phyloP scores from a whole-genome alignment of 106 monocot genomes.

The Hemerocallis citrina region DNA sequence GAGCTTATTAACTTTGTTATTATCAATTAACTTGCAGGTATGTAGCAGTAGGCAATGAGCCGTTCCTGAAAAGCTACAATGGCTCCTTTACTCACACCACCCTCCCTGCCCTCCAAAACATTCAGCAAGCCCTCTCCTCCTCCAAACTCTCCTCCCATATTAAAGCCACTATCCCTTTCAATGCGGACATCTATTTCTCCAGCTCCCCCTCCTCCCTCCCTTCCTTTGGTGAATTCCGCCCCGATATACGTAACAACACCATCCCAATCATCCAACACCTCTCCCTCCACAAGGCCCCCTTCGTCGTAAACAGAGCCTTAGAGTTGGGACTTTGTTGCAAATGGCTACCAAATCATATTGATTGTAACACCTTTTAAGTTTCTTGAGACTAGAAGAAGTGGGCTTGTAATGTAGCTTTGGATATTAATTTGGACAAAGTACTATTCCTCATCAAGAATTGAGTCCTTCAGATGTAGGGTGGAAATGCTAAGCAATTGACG shows the following conservation, averaged over 20 bases:
- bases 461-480: no score
- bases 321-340: no score
- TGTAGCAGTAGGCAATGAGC: slow-evolving; percentile 57
- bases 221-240: slow-evolving; percentile 33
- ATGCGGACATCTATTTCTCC: slow-evolving; percentile 48
- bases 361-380: no score
- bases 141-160: slow-evolving; percentile 15
- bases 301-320: slow-evolving; percentile 52
- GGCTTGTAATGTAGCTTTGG: no score
- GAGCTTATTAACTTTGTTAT: no score
- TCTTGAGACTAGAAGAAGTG: no score
- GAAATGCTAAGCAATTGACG: no score
- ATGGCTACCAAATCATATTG: no score
- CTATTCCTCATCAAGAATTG: no score
- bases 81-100: slow-evolving; percentile 24
- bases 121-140: slow-evolving; percentile 37
- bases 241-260: slow-evolving; percentile 23
- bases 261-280: slow-evolving; percentile 30
- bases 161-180: slow-evolving; percentile 54
- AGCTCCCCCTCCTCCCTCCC: slow-evolving; percentile 27
- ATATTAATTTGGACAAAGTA: no score
- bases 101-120: slow-evolving; percentile 42
- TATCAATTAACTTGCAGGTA: no score
- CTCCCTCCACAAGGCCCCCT: slow-evolving; percentile 24
- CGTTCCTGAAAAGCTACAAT: slow-evolving; percentile 36